phyloP scores from a whole-genome alignment of 345 rosid genomes.

The Hypericum perforatum region DNA sequence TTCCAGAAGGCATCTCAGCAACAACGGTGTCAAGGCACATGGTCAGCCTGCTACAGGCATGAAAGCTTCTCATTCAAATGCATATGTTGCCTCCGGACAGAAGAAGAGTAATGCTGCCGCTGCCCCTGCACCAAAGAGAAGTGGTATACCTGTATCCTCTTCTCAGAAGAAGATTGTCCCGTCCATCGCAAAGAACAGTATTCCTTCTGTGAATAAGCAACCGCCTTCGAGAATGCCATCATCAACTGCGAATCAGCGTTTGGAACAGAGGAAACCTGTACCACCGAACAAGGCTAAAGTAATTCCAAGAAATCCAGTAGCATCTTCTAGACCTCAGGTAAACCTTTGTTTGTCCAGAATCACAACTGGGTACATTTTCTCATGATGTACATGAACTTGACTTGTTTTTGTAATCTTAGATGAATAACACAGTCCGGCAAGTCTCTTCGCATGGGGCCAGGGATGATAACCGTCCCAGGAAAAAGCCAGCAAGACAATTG shows the following conservation, averaged over 20 bases:
- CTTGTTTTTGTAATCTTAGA: conserved; percentile 14
- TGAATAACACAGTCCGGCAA: conserved; percentile 42
- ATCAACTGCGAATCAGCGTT: conserved; percentile 33
- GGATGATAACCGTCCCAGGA: conserved; percentile 41
- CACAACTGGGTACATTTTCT: background rate
- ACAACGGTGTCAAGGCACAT: conserved; percentile 39
- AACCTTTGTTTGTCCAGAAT: background rate
- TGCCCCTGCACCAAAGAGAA: background rate
- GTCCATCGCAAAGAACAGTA: conserved; percentile 24
- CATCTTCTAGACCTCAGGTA: conserved; percentile 45
- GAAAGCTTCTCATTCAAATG: conserved; percentile 35
- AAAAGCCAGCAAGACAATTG: conserved; percentile 31
- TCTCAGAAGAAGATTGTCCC: conserved; percentile 35
- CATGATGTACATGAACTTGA: background rate
- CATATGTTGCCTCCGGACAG: conserved; percentile 23
- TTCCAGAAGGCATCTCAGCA: conserved; percentile 42
- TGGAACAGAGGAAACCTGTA: conserved; percentile 39
- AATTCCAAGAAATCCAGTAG: conserved; percentile 30
- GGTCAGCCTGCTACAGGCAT: conserved; percentile 40
- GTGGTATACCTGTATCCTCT: no score
- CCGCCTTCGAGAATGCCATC: conserved; percentile 37
- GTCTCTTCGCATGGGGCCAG: conserved; percentile 20
- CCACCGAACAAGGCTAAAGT: conserved; percentile 28
- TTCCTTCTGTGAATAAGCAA: conserved; percentile 29
- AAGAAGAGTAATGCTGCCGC: conserved; percentile 30